Percentiles rank a stretch among this genome's conserved stretches.
These are phyloP conservation scores for Auriscalpium vulgare DNA, from an alignment of 768 basidiomycete genomes.

Conservation along the genomic window DNA sequence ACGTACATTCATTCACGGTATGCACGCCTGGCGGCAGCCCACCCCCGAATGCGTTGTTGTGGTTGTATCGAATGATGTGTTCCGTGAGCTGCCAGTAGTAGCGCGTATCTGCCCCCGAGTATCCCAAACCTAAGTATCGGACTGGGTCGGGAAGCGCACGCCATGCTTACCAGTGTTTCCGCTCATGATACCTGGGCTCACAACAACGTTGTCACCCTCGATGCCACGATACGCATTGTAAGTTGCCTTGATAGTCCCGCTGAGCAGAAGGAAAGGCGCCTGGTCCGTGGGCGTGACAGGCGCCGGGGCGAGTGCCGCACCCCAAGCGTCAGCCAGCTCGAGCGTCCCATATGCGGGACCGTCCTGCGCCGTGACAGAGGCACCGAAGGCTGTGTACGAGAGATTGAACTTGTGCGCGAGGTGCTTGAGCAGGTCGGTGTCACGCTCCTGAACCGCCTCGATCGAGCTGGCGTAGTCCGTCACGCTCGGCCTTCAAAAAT, in stretches of 20 bases:
- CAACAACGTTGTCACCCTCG: slow-evolving; percentile 21
- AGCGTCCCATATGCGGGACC: slow-evolving; percentile 28
- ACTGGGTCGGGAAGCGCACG: not conserved
- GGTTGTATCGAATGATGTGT: slow-evolving; percentile 13
- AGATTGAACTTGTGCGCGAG: slow-evolving; percentile 32
- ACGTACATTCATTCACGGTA: slow-evolving; percentile 65
- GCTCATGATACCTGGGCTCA: slow-evolving; percentile 32
- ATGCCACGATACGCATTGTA: slow-evolving; percentile 24
- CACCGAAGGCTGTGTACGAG: slow-evolving; percentile 34
- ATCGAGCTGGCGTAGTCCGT: slow-evolving; percentile 20
- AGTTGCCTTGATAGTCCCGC: slow-evolving; percentile 35
- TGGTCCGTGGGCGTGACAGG: slow-evolving; percentile 34
- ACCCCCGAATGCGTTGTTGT: slow-evolving; percentile 14
- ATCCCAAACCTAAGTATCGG: not conserved
- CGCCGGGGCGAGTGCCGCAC: slow-evolving; percentile 29
- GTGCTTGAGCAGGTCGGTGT: slow-evolving; percentile 20
- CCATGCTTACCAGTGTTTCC: slow-evolving; percentile 29
- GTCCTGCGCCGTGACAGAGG: slow-evolving; percentile 17
- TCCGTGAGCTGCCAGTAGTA: slow-evolving; percentile 11
- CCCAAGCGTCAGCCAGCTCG: slow-evolving; percentile 29
- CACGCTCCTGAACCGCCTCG: slow-evolving; percentile 22
- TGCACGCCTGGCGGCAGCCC: slow-evolving; percentile 40
- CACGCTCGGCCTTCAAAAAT: not conserved
- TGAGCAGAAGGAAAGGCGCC: slow-evolving; percentile 31
- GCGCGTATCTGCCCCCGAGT: slow-evolving; percentile 6